Evolutionary conservation across 257 asterid species (phyloP), one percentile per base, ranked within the genome.

Genomic region (Prunella vulgaris): DNA sequence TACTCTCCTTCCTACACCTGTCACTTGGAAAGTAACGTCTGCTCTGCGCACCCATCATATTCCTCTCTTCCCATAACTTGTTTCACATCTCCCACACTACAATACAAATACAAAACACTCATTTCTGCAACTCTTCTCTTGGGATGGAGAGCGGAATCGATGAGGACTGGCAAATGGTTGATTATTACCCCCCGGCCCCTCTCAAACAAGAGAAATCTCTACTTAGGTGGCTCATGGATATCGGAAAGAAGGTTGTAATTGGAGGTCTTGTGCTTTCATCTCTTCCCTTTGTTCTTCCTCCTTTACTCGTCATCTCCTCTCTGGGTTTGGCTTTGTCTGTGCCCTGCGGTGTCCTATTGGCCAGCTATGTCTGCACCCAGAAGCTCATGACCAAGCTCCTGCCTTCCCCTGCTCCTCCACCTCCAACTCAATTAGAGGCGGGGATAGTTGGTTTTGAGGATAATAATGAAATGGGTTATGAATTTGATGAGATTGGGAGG

Each of bases 251-350:
- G 46, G 69, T 82, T 15, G 58, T 81, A 35, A 44, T 93, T 0
- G 67, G 92, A 0, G 92, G 94, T n/a, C 10, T 87, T 57, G 77
- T 87, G 12, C 28, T 93, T 7, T 69, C 98, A 14, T 90, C 95
- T 44, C 83, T 81, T 22, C 97, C 98, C 0, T 15, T 90, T 13
- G 64, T 93, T 64, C 80, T 90, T 60, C 98, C 98, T 37, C 89
- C 94, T 0, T 72, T 93, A 30, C 40, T 87, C 2, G 85, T 83
- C 25, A 71, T 84, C 12, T 84, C 95, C 21, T 86, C 87, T 0
- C 74, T 93, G 28, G 96, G 95, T 1, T 69, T 88, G 0, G 88
- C 85, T 0, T 59, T 64, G 21, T 83, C 90, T 22, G 67, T 93
- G 12, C 97, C 97, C 0, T 82, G 74, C 62, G 98, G 92, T 9